Conservation (phyloP, 305 asterid species). For the Solanum aculeatissimum region DNA sequence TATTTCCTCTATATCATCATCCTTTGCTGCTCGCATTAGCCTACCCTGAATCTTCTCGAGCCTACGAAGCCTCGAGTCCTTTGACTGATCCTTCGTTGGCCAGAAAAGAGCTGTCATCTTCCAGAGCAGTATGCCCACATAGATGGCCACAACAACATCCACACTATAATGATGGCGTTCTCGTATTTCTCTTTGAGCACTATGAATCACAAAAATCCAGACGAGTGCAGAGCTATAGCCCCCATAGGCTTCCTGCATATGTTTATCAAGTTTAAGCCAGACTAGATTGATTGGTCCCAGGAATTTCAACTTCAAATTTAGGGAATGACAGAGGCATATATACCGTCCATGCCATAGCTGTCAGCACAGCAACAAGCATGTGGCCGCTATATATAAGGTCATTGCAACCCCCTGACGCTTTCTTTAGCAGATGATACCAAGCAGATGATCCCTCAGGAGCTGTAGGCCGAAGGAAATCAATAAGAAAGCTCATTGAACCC, state of each 20-base stretch:
- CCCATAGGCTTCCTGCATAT: constrained; percentile 83
- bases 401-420: constrained; percentile 92
- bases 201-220: constrained; percentile 78
- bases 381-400: constrained; percentile 94
- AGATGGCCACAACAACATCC: constrained; percentile 74
- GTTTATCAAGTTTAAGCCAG: background rate
- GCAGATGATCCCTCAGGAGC: constrained; percentile 50
- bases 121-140: constrained; percentile 89
- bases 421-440: constrained; percentile 78
- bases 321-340: background rate
- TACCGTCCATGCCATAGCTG: constrained; percentile 99
- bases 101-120: constrained; percentile 64
- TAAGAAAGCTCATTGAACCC: constrained; percentile 84
- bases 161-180: constrained; percentile 93
- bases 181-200: constrained; percentile 87
- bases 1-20: constrained; percentile 62
- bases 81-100: constrained; percentile 52
- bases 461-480: constrained; percentile 78
- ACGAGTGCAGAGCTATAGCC: constrained; percentile 64
- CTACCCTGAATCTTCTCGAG: constrained; percentile 55
- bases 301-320: background rate
- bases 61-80: constrained; percentile 26
- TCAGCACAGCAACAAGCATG: constrained; percentile 89
- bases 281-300: background rate
- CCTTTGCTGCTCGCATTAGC: constrained; percentile 74